phyloP scores from a whole-genome alignment of 106 monocot species.

The Platanthera zijinensis region DNA sequence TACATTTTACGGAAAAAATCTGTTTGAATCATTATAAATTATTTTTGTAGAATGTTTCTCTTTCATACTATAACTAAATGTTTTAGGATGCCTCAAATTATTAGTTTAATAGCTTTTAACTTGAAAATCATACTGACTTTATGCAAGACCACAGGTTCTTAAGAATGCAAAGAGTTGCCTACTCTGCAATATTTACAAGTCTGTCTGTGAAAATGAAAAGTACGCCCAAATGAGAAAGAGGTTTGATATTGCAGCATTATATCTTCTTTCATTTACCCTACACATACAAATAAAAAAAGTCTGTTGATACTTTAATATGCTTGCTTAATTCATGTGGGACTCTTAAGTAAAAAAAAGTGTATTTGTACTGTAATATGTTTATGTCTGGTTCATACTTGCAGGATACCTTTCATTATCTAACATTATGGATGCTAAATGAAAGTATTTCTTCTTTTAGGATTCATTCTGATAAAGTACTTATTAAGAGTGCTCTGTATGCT shows the following conservation, averaged over 20 bases:
- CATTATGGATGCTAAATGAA: too few relatives aligned
- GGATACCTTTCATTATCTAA: neutral
- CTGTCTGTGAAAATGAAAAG: conserved; percentile 84
- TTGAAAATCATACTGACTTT: neutral
- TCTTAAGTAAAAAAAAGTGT: too few relatives aligned
- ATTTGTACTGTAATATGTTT: too few relatives aligned
- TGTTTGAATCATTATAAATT: neutral
- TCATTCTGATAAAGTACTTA: too few relatives aligned
- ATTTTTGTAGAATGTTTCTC: neutral
- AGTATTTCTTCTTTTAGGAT: too few relatives aligned
- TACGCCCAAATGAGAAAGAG: conserved; percentile 75
- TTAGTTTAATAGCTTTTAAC: neutral
- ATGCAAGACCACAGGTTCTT: conserved; percentile 49
- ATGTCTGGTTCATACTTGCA: neutral
- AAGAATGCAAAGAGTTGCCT: conserved; percentile 87
- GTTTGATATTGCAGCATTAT: conserved; percentile 27
- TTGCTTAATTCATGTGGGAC: too few relatives aligned
- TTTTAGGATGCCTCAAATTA: neutral
- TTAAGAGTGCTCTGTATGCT: too few relatives aligned
- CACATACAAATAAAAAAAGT: neutral
- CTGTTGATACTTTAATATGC: neutral
- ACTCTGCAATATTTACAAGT: conserved; percentile 76
- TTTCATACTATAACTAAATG: neutral
- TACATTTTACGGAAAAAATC: neutral
- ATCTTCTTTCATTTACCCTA: neutral